Evolutionary conservation across 257 asterid species (phyloP).

Genomic region (Solanum raphanifolium): DNA sequence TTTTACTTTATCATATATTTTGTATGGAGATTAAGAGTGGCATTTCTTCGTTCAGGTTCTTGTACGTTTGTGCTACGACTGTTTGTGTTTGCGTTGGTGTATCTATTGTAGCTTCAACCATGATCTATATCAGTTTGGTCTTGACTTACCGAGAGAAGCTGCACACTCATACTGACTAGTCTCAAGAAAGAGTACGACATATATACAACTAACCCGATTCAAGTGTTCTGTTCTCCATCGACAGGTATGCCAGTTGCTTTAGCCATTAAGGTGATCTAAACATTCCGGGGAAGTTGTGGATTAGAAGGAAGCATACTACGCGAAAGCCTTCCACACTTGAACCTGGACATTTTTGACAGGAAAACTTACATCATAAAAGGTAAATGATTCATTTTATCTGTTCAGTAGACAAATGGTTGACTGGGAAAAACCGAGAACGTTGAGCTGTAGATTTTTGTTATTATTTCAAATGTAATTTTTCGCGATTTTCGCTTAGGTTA

Average conservation of each 20-base stretch:
- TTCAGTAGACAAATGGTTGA: background rate
- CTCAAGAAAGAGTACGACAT: background rate
- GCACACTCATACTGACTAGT: conserved; percentile 1
- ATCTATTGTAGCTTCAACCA: conserved; percentile 34
- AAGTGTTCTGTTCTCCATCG: background rate
- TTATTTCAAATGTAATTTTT: background rate
- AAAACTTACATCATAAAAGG: background rate
- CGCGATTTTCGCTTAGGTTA: background rate
- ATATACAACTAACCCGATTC: background rate
- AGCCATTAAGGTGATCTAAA: background rate
- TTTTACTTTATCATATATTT: background rate
- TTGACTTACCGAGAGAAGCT: conserved; percentile 18
- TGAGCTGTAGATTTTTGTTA: background rate
- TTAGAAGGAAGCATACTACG: background rate
- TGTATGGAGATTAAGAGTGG: background rate
- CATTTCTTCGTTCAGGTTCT: conserved; percentile 37
- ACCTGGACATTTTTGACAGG: background rate
- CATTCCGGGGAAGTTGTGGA: background rate
- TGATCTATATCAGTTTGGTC: conserved; percentile 30
- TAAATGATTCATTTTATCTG: background rate
- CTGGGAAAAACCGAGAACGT: background rate
- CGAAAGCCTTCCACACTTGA: background rate
- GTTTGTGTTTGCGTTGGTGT: conserved; percentile 56
- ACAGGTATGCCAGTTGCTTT: conserved; percentile 3
- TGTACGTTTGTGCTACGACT: conserved; percentile 75